Percentiles rank a stretch among this genome's conserved stretches.
Conservation (phyloP, 305 asterid species). For the Solanum aculeatissimum region DNA sequence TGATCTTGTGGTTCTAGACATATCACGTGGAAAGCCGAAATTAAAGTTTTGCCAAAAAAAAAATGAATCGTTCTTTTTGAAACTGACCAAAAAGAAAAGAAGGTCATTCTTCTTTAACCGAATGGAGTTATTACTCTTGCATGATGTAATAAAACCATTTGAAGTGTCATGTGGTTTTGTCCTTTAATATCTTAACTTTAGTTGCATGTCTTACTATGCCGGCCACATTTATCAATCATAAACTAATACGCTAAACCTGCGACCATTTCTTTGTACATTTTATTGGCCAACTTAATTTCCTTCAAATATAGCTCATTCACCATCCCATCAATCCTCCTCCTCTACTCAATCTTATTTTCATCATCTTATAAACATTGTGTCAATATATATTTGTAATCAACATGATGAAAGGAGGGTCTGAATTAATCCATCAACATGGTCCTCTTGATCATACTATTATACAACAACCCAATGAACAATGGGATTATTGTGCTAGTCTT, state of each 20-base stretch:
- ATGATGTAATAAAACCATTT: conserved; percentile 10
- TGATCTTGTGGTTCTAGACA: too few species aligned
- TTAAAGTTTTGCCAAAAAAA: too few species aligned
- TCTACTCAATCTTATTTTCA: not conserved
- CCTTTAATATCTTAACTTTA: conserved; percentile 15
- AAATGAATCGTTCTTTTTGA: too few species aligned
- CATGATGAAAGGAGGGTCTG: conserved; percentile 22
- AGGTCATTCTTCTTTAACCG: too few species aligned
- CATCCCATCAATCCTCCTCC: not conserved
- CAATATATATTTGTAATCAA: not conserved
- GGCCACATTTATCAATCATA: conserved; percentile 31
- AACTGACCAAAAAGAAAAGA: too few species aligned
- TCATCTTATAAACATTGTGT: not conserved
- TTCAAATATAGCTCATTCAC: conserved; percentile 23
- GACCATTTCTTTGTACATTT: conserved; percentile 7
- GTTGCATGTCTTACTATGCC: conserved; percentile 57
- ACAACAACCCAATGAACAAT: conserved; percentile 33
- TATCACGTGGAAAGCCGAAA: too few species aligned
- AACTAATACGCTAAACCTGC: not conserved
- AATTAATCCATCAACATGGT: conserved; percentile 3
- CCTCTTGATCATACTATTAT: conserved; percentile 9
- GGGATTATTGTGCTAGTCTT: conserved; percentile 9
- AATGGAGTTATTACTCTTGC: not conserved
- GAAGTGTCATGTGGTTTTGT: conserved; percentile 44
- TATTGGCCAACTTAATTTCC: conserved; percentile 4